Evolutionary conservation across 176 grass and related monocot species (phyloP), one percentile per base, ranked within the genome.

Genomic region (Elymus sibiricus): DNA sequence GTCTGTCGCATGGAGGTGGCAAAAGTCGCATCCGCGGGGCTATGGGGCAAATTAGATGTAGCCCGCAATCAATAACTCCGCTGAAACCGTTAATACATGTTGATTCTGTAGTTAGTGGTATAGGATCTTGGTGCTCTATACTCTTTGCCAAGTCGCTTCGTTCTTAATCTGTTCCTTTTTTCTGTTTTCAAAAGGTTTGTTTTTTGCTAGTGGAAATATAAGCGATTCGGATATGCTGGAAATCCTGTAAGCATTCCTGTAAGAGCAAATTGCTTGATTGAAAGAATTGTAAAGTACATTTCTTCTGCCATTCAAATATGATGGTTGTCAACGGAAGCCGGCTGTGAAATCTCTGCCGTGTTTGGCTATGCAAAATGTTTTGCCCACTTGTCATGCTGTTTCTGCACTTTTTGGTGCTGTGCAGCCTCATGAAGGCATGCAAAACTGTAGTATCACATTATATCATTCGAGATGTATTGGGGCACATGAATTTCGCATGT

Each of bases 1-100:
- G 28, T 90, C 83, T 2, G 44, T 95, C 2, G 93, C 93, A 25
- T 95, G 93, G 93, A 92, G 86, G 83, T 95, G 93, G 93, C 93
- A 95, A 78, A 92, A 92, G 78, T 80, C 79, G 29, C 90, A 95
- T 90, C 93, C 72, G 0, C 81, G 5, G 1, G 93, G 93, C 58
- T 95, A 95, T 11, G 88, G 84, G 60, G 47, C 63, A 81, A 53
- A 89, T 29, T 83, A 75, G 82, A 85, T 71, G 71, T 76, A 79
- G 47, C 82, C 22, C 43, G 49, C 82, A 62, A 81, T 63, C 62
- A 81, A 81, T 72, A 85, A 88, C 87, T 82, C 44, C 1, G 37
- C 82, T 71, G 51, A 64, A 84, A 85, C 80, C 28, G 10, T 84
- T 5, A 6, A 91, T 85, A 91, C 66, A 65, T 85, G 64, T 81